Base-by-base conservation (phyloP, 352 stramenopile species). In the Phytophthora idaei region DNA sequence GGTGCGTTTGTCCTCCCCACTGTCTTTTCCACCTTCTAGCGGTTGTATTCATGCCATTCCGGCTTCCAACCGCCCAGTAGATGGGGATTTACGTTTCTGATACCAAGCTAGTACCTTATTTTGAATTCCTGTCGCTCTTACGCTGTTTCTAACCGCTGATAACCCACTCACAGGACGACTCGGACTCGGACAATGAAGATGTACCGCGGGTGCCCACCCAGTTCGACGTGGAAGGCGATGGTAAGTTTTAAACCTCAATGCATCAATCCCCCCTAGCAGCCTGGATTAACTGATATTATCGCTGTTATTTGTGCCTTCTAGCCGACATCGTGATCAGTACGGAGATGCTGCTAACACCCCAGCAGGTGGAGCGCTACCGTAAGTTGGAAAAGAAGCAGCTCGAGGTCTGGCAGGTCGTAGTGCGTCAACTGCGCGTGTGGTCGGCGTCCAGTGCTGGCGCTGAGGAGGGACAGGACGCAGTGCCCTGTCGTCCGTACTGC, bases 371-470 rank as follows among this genome's bases (percentile, higher is more conserved):
- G 48, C 85, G 83, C 56, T 85, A 87, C 58, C 74, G 77, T 12
- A 89, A 89, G 53, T 60, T 94, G 47, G 83, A 90, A 54, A 83
- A 93, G 74, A 90, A 81, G 25, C 74, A 92, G 69, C 71, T 87
- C 34, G 87, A 95, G 59, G 84, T 95, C n/a, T 95, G 87, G 87
- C 87, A 95, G 65, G 81, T 95, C 28, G 87, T 95, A 37, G 85
- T 95, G 39, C 87, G 87, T 28, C 88, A 94, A 61, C 76, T 95
- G n/a, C 84, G 87, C 46, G 87, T 95, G 59, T 95, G 87, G 87
- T 93, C 85, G 60, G 87, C 87, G 36, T 92, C 87, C 4, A 93
- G 83, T 55, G 37, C 62, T 0, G 82, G 81, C n/a, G 80, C 74
- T 3, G 82, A 67, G 0, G 82, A 90, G 6, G 83, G 83, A 25